phyloP scores from a whole-genome alignment of 805 yeast species.

The Huiozyma sinensis region DNA sequence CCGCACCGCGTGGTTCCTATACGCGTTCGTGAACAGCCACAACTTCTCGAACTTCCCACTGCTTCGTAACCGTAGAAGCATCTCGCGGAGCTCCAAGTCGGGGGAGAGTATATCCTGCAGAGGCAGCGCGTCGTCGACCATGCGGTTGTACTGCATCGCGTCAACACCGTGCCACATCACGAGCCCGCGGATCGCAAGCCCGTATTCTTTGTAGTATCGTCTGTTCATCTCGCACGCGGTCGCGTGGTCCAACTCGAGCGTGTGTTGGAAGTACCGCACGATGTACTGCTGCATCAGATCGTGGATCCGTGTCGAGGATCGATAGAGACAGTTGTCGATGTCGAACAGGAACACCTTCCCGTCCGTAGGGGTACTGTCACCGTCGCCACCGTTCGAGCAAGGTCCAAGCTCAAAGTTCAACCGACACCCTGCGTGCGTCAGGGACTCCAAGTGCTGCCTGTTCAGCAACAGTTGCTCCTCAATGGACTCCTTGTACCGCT shows the following conservation, averaged over 20 bases:
- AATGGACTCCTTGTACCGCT: constrained; percentile 12
- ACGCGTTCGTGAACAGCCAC: constrained; percentile 94
- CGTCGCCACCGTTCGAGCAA: not conserved
- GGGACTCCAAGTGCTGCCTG: constrained; percentile 23
- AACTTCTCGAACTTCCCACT: constrained; percentile 53
- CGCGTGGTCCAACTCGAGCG: constrained; percentile 50
- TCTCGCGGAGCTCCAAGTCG: constrained; percentile 40
- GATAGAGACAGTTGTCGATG: constrained; percentile 86
- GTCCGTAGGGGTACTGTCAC: constrained; percentile 21
- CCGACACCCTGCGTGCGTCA: constrained; percentile 28
- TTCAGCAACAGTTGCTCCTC: constrained; percentile 22
- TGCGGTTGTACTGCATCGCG: constrained; percentile 76
- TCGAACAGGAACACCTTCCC: constrained; percentile 64
- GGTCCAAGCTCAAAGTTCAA: constrained; percentile 18
- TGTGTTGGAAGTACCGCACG: constrained; percentile 64
- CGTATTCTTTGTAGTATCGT: constrained; percentile 75
- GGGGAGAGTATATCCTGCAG: constrained; percentile 67
- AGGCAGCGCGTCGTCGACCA: constrained; percentile 90
- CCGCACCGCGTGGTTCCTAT: constrained; percentile 77
- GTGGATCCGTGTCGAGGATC: constrained; percentile 62
- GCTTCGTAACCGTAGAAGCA: constrained; percentile 35
- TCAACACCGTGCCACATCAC: constrained; percentile 55
- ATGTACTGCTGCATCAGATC: constrained; percentile 83
- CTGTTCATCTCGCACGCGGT: constrained; percentile 66
- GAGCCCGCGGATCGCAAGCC: constrained; percentile 87